Conservation (phyloP, 306 rosid species). For the Dalbergia oliveri region DNA sequence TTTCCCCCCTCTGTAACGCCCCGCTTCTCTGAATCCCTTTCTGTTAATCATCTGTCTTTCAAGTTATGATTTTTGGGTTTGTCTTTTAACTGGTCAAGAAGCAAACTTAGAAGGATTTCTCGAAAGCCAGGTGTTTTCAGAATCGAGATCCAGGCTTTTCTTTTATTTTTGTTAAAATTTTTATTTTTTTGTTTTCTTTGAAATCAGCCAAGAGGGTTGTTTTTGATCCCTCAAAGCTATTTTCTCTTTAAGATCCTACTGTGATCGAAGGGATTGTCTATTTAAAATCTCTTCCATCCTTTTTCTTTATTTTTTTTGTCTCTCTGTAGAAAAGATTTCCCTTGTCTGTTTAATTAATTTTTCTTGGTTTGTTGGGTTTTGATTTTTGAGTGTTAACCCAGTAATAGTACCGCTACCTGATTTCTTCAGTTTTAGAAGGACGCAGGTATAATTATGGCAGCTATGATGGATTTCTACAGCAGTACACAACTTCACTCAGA, state of each 20-base stretch:
- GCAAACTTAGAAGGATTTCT: slow-evolving; percentile 81
- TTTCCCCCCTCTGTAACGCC: slow-evolving; percentile 69
- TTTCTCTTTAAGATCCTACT: not conserved
- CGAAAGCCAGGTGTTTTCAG: slow-evolving; percentile 98
- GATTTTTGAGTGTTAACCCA: not conserved
- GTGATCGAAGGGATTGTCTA: slow-evolving; percentile 76
- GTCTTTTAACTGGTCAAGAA: slow-evolving; percentile 59
- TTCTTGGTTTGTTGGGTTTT: not conserved
- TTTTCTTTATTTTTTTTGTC: not conserved
- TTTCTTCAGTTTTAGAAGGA: slow-evolving; percentile 74
- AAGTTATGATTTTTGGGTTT: slow-evolving; percentile 82
- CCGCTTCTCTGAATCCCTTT: slow-evolving; percentile 99
- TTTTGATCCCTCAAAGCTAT: slow-evolving; percentile 73
- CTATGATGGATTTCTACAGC: slow-evolving; percentile 78
- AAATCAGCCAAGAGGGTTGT: slow-evolving; percentile 72
- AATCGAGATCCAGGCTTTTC: slow-evolving; percentile 89
- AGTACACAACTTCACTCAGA: slow-evolving; percentile 62
- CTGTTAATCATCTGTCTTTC: slow-evolving; percentile 99
- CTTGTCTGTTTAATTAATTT: too few species aligned
- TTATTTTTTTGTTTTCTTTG: not conserved
- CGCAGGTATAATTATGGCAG: slow-evolving; percentile 74
- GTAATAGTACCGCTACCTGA: slow-evolving; percentile 49
- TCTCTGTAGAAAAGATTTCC: slow-evolving; percentile 14
- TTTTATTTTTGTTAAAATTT: not conserved
- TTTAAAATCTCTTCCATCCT: slow-evolving; percentile 71